A percentile compares a stretch with the other conserved stretches of the same genome.
These are phyloP conservation scores for Aegilops tauschii DNA, from an alignment of 176 grass and related monocot species.

Conservation along the genomic window DNA sequence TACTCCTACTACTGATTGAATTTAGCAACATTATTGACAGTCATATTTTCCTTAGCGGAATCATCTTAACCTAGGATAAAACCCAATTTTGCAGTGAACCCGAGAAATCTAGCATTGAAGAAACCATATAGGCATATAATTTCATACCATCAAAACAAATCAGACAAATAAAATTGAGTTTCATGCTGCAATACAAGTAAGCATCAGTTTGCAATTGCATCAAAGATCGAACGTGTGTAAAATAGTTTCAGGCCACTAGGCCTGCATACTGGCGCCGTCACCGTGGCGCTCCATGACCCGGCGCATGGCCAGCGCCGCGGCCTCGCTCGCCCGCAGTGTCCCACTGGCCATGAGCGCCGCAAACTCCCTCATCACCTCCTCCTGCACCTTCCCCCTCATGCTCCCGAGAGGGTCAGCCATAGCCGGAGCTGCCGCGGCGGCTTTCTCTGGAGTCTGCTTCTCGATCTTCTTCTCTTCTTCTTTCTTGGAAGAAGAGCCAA, in stretches of 20 bases:
- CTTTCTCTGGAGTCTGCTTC: not conserved
- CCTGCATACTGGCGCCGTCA: conserved; percentile 23
- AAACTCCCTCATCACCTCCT: conserved; percentile 84
- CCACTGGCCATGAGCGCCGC: conserved; percentile 74
- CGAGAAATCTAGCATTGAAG: no score
- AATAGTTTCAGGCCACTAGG: not conserved
- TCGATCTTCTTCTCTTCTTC: conserved; percentile 7
- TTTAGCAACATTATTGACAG: not conserved
- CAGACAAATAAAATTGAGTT: not conserved
- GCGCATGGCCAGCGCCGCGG: conserved; percentile 65
- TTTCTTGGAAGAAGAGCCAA: not conserved
- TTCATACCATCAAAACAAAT: not conserved
- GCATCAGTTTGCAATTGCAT: not conserved
- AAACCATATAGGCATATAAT: no score
- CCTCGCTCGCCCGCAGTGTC: conserved; percentile 63
- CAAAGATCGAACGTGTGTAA: not conserved
- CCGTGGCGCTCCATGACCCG: conserved; percentile 64
- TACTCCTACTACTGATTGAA: not conserved
- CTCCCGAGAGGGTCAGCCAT: conserved; percentile 41
- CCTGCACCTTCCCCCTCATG: conserved; percentile 59
- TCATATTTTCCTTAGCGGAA: not conserved
- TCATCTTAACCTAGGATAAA: no score
- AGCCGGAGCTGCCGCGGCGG: not conserved
- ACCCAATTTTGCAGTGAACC: no score
- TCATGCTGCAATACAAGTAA: not conserved